Evolutionary conservation across 768 basidiomycete genomes (phyloP).

Genomic region (Russula brevipes): DNA sequence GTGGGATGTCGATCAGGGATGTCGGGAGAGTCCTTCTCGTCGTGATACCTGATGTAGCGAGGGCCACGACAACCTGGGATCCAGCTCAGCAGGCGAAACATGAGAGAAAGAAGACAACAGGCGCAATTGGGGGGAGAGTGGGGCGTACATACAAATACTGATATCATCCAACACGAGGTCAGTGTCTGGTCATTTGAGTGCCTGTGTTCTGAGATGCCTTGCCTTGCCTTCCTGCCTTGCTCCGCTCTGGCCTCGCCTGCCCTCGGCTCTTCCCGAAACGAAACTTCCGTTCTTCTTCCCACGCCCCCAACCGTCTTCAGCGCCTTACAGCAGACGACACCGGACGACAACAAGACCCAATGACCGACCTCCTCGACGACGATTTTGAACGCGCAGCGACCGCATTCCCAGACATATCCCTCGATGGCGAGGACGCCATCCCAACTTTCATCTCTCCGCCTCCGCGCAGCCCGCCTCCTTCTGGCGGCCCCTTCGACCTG

Average conservation of each 20-base stretch:
- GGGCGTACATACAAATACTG: constrained; percentile 13
- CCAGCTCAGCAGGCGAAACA: constrained; percentile 14
- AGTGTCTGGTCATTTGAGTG: constrained; percentile 11
- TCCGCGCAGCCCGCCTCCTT: constrained; percentile 22
- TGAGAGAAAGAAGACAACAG: not conserved
- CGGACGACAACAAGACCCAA: constrained; percentile 13
- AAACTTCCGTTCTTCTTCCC: not conserved
- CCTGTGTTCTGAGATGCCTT: not conserved
- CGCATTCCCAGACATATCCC: constrained; percentile 79
- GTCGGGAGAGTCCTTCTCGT: constrained; percentile 2
- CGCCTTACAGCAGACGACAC: not conserved
- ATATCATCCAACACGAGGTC: constrained; percentile 18
- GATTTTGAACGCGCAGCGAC: constrained; percentile 80
- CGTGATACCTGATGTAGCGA: constrained; percentile 6
- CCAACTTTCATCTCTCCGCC: constrained; percentile 37
- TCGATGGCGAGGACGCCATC: constrained; percentile 60
- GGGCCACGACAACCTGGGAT: constrained; percentile 19
- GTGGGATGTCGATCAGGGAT: constrained; percentile 4
- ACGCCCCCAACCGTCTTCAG: not conserved
- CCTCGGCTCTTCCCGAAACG: not conserved
- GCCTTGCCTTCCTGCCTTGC: not conserved
- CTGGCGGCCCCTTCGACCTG: constrained; percentile 51
- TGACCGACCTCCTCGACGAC: constrained; percentile 38
- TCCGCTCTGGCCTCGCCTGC: not conserved
- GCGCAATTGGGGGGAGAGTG: not conserved